Evolutionary conservation across 805 yeast genomes (phyloP), one percentile per base, ranked within the genome.

Genomic region (Ogataea salicorniae): DNA sequence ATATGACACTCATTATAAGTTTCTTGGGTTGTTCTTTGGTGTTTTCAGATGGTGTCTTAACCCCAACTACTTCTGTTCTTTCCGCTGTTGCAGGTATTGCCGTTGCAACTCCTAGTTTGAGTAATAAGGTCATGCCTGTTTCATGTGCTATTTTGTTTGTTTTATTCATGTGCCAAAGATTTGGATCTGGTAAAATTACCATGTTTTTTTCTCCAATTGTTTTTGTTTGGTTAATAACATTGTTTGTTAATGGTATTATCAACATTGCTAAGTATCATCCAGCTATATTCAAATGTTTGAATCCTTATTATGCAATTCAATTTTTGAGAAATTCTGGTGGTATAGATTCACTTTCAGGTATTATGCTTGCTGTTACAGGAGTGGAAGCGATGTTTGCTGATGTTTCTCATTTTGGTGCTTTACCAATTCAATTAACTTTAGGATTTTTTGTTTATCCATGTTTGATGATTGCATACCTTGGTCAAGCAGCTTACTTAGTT

Each of bases 321-420:
- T 69, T 71, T 36, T 61, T 80, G 50, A 64, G 58, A 41, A 52
- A 58, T 18, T 46, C 48, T 37, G 52, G n/a, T 15, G 26, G 52
- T 16, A 63, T 75, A 29, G 78, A 73, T 56, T 64, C 70, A 2
- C 64, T 80, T 33, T 72, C 77, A 11, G 74, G 77, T 4, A 76
- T 77, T 3, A 72, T 80, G 76, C 71, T 80, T 39, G 67, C 80
- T 1, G 62, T 80, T 23, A 79, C 86, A 0, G 85, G 85, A 33
- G 68, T 77, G 4, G 85, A 80, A 52, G 83, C 84, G 6, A 75
- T 80, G 80, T 81, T 80, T 64, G 82, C 84, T 2, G 84, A 80
- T 60, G 68, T 79, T 43, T 80, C 83, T 4, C 82, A 77, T 56
- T 77, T 79, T 55, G 79, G 81, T 3, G 67, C 68, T 23, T 52